Percentiles rank a stretch among this genome's conserved stretches.
Evolutionary conservation across 148 eudicot genomes (phyloP).

Genomic region (Fallopia convolvulus): DNA sequence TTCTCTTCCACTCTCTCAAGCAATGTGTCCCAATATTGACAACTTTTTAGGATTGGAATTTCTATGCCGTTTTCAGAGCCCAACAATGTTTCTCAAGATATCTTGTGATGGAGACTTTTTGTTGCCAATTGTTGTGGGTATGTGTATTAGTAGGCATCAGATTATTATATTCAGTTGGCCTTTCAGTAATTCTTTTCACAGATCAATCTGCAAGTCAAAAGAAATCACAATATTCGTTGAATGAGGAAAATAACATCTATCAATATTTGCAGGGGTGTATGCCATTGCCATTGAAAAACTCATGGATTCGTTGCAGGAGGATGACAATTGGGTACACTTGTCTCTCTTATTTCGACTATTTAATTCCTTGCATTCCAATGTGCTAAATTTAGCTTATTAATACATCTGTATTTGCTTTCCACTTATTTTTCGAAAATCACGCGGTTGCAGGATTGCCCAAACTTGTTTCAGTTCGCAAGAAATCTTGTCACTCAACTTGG

Average conservation of each 20-base stretch:
- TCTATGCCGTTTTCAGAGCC: slow-evolving; percentile 49
- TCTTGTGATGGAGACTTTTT: slow-evolving; percentile 70
- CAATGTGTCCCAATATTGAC: slow-evolving; percentile 25
- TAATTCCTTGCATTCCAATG: no score
- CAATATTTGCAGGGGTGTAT: slow-evolving; percentile 45
- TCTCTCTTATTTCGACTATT: slow-evolving; percentile 3
- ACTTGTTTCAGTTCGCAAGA: slow-evolving; percentile 42
- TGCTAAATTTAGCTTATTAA: no score
- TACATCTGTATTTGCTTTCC: not conserved
- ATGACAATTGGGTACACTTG: slow-evolving; percentile 37
- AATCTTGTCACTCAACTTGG: slow-evolving; percentile 44
- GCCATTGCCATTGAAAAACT: slow-evolving; percentile 59
- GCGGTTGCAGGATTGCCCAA: slow-evolving; percentile 47
- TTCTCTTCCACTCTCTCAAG: slow-evolving; percentile 24
- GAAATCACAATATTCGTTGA: not conserved
- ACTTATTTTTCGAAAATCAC: not conserved
- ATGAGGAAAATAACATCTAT: not conserved
- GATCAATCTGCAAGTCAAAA: not conserved
- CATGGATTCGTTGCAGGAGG: slow-evolving; percentile 43
- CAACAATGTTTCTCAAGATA: slow-evolving; percentile 68
- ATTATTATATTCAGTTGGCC: slow-evolving; percentile 3
- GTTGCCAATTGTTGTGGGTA: slow-evolving; percentile 75
- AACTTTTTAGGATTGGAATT: slow-evolving; percentile 39
- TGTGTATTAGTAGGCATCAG: slow-evolving; percentile 10
- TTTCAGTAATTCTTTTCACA: not conserved